phyloP scores from a whole-genome alignment of 768 basidiomycete genomes.

The Amanita inopinata region DNA sequence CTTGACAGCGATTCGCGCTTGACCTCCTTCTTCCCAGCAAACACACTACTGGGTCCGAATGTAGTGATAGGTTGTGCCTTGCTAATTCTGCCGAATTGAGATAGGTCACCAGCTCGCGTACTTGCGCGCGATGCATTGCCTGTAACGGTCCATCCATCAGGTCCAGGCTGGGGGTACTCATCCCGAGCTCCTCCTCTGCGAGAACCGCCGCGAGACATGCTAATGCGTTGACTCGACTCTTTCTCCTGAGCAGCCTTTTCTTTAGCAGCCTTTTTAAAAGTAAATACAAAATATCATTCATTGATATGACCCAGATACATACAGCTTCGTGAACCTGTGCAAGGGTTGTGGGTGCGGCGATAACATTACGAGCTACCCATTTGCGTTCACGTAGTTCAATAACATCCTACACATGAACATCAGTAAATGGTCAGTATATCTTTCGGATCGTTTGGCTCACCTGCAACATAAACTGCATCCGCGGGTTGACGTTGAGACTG shows the following conservation, averaged over 20 bases:
- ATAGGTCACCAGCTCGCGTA: slow-evolving; percentile 77
- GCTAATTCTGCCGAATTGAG: slow-evolving; percentile 82
- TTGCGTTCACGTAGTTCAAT: slow-evolving; percentile 78
- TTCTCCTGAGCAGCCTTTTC: slow-evolving; percentile 64
- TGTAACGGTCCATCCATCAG: slow-evolving; percentile 87
- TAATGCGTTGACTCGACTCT: slow-evolving; percentile 49
- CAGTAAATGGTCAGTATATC: slow-evolving; percentile 4
- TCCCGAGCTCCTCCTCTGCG: slow-evolving; percentile 72
- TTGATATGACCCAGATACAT: slow-evolving; percentile 21
- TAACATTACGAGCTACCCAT: slow-evolving; percentile 66
- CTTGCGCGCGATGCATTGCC: slow-evolving; percentile 43
- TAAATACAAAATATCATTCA: slow-evolving; percentile 7
- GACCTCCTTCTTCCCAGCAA: slow-evolving; percentile 59
- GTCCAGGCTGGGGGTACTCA: slow-evolving; percentile 45
- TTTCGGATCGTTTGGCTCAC: slow-evolving; percentile 31
- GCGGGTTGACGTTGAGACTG: slow-evolving; percentile 65
- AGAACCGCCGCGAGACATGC: slow-evolving; percentile 88
- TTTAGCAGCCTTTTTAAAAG: slow-evolving; percentile 54
- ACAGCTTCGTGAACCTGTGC: slow-evolving; percentile 84
- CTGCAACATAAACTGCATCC: slow-evolving; percentile 95
- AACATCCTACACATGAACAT: slow-evolving; percentile 53
- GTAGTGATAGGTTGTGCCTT: slow-evolving; percentile 47
- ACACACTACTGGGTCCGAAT: slow-evolving; percentile 82
- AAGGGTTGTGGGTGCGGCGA: slow-evolving; percentile 78
- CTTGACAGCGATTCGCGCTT: slow-evolving; percentile 73